These are phyloP conservation scores for Verbascum thapsus DNA, from an alignment of 257 asterid species.

Conservation along the genomic window DNA sequence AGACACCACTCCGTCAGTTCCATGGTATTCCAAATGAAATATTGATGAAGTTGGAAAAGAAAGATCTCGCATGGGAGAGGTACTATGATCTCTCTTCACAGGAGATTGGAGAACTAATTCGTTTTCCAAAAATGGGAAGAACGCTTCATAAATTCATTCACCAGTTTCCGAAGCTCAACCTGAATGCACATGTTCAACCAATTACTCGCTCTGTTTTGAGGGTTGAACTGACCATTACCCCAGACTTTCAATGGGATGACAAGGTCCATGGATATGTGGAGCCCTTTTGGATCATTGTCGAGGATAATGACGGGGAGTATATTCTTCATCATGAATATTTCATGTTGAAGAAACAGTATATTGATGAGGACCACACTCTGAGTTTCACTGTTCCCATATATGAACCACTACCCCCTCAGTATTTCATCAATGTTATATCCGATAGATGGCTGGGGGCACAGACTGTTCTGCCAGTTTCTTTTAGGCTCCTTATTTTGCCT, in stretches of 20 bases:
- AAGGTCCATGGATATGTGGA: constrained; percentile 59
- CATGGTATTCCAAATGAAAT: constrained; percentile 59
- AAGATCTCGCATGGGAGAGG: constrained; percentile 68
- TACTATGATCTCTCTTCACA: constrained; percentile 60
- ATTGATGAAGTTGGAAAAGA: constrained; percentile 61
- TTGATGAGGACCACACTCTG: constrained; percentile 55
- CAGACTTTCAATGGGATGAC: constrained; percentile 68
- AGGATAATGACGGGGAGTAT: constrained; percentile 59
- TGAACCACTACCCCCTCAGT: constrained; percentile 60
- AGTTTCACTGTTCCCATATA: constrained; percentile 60
- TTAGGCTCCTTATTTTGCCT: constrained; percentile 62
- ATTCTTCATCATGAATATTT: constrained; percentile 61
- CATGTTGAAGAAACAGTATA: constrained; percentile 57
- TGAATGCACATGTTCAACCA: constrained; percentile 61
- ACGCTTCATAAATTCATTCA: constrained; percentile 56
- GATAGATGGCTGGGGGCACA: constrained; percentile 60
- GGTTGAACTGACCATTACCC: constrained; percentile 56
- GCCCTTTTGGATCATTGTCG: constrained; percentile 65
- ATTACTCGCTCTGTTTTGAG: constrained; percentile 59
- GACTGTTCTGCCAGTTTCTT: constrained; percentile 59
- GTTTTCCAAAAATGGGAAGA: constrained; percentile 56
- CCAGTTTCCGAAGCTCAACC: constrained; percentile 56
- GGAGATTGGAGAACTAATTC: constrained; percentile 64
- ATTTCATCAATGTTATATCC: constrained; percentile 53
- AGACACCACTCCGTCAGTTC: constrained; percentile 67